Conservation (phyloP, 148 eudicot genomes). For the Bassia scoparia region DNA sequence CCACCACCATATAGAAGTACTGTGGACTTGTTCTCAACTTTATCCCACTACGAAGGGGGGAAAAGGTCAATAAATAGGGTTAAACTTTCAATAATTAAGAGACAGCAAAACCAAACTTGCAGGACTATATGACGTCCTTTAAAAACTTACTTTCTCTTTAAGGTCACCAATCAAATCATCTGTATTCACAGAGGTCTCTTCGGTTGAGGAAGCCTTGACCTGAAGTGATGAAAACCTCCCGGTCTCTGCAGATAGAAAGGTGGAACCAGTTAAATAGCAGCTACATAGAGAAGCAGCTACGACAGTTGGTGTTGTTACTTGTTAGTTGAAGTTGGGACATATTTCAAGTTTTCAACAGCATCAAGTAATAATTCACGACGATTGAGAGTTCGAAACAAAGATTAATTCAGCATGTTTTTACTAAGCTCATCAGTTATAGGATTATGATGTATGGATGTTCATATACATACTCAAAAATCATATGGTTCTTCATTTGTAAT, state of each 20-base stretch:
- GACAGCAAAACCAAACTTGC: neutral
- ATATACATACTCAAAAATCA: neutral
- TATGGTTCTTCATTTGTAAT: neutral
- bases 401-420: neutral
- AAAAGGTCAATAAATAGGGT: neutral
- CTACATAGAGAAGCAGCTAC: neutral
- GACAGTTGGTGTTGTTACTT: no score
- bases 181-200: slow-evolving; percentile 62
- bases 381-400: neutral
- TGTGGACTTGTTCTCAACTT: slow-evolving; percentile 92
- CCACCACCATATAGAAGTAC: slow-evolving; percentile 97
- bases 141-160: slow-evolving; percentile 67
- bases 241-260: slow-evolving; percentile 42
- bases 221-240: slow-evolving; percentile 56
- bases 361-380: neutral
- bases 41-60: slow-evolving; percentile 68
- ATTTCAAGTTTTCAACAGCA: neutral
- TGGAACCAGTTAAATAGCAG: neutral
- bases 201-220: slow-evolving; percentile 67
- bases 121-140: neutral
- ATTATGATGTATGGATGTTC: neutral
- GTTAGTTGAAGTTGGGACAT: neutral
- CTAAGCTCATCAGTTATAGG: neutral
- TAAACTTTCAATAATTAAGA: neutral
- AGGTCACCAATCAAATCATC: slow-evolving; percentile 68